A percentile compares a stretch with the other conserved stretches of the same genome.
These are phyloP conservation scores for Crithidia acanthocephali DNA, from an alignment of 208 protist genomes.

Conservation along the genomic window DNA sequence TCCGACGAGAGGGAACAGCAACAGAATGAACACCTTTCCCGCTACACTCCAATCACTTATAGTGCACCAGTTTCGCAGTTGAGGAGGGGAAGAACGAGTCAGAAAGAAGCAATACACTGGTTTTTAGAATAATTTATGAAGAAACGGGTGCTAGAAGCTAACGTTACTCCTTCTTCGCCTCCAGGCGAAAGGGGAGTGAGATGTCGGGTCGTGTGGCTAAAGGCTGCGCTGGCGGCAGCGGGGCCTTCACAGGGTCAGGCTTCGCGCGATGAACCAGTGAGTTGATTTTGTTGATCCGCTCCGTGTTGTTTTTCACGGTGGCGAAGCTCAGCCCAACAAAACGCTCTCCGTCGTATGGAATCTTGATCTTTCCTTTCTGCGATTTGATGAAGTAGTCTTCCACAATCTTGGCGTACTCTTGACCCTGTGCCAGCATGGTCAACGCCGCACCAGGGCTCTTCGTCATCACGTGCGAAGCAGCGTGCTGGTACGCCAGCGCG, in stretches of 20 bases:
- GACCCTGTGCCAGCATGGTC: slow-evolving; percentile 37
- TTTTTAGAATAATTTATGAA: not conserved
- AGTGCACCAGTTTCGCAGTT: not conserved
- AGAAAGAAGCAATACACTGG: not conserved
- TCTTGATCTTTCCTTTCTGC: slow-evolving; percentile 44
- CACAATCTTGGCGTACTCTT: slow-evolving; percentile 26
- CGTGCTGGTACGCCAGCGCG: slow-evolving; percentile 49
- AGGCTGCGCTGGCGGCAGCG: slow-evolving; percentile 34
- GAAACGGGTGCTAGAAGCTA: not conserved
- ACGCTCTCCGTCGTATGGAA: slow-evolving; percentile 40
- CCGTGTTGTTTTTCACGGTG: slow-evolving; percentile 40
- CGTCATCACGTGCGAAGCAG: slow-evolving; percentile 45
- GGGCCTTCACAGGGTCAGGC: slow-evolving; percentile 13
- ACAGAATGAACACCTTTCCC: not conserved
- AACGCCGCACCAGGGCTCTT: slow-evolving; percentile 46
- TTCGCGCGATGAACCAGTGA: slow-evolving; percentile 63
- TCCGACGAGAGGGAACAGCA: not conserved
- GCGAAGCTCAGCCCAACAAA: slow-evolving; percentile 42
- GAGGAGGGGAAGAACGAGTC: not conserved
- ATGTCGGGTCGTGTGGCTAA: slow-evolving; percentile 34
- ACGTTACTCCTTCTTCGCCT: slow-evolving; percentile 1
- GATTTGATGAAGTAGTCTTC: slow-evolving; percentile 35
- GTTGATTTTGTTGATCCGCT: slow-evolving; percentile 60
- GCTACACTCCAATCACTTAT: not conserved
- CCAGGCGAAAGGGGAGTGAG: slow-evolving; percentile 27